phyloP scores from a whole-genome alignment of 208 protist genomes.

The Balamuthia mandrillaris region DNA sequence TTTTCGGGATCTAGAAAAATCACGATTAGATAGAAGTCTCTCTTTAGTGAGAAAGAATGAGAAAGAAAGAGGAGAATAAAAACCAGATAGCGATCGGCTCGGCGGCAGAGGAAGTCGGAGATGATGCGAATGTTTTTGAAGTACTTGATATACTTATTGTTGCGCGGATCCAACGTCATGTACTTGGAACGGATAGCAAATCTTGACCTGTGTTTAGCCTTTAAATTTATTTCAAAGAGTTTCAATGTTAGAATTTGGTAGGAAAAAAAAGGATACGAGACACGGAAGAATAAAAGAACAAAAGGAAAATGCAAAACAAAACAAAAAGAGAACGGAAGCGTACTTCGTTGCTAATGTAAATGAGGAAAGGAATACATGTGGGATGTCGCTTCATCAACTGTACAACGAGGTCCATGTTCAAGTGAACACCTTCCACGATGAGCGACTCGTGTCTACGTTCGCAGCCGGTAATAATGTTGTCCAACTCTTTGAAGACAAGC shows the following conservation, averaged over 20 bases:
- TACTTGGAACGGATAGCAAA: constrained; percentile 83
- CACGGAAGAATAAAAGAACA: neutral
- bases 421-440: constrained; percentile 73
- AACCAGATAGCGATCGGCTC: too few species aligned
- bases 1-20: constrained; percentile 69
- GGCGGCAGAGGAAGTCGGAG: constrained; percentile 72
- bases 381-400: constrained; percentile 64
- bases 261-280: neutral
- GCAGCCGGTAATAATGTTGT: constrained; percentile 57
- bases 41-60: too few species aligned
- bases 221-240: neutral
- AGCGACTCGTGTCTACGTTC: constrained; percentile 57
- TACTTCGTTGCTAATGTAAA: constrained; percentile 80
- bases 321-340: neutral
- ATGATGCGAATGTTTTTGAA: constrained; percentile 83
- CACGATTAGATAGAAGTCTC: too few species aligned
- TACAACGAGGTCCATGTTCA: constrained; percentile 61
- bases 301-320: neutral
- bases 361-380: constrained; percentile 72
- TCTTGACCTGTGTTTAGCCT: constrained; percentile 77
- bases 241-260: neutral
- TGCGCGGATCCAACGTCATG: constrained; percentile 78
- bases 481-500: constrained; percentile 64
- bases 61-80: too few species aligned
- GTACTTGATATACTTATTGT: constrained; percentile 83